Percentiles rank a stretch among this genome's conserved stretches.
phyloP scores from a whole-genome alignment of 2,329 filamentous ascomycete species.

The Teratosphaeria destructans region DNA sequence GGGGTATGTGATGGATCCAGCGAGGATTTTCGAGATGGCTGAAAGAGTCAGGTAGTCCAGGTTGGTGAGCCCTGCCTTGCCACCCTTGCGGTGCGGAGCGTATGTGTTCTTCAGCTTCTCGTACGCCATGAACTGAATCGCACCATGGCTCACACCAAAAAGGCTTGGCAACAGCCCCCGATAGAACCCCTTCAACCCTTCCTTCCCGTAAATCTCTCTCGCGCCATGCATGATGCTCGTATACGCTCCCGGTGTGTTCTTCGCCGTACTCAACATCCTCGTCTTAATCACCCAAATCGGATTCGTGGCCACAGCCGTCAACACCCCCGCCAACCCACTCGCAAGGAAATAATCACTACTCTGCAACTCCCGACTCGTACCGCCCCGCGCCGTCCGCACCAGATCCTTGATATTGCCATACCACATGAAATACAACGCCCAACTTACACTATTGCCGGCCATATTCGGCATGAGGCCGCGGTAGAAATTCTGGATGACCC shows the following conservation, averaged over 20 bases:
- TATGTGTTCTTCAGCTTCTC: constrained; percentile 61
- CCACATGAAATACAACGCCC: constrained; percentile 85
- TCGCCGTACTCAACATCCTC: constrained; percentile 83
- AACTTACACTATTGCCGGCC: constrained; percentile 78
- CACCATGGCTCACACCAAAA: constrained; percentile 81
- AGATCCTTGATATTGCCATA: constrained; percentile 50
- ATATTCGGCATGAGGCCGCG: constrained; percentile 84
- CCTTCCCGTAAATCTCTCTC: constrained; percentile 52
- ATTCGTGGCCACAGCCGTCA: constrained; percentile 78
- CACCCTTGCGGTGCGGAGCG: constrained; percentile 25
- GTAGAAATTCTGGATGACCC: constrained; percentile 55
- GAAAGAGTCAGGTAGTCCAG: constrained; percentile 73
- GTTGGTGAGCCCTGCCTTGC: constrained; percentile 47
- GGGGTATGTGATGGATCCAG: constrained; percentile 83
- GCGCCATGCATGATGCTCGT: constrained; percentile 64
- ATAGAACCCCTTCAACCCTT: constrained; percentile 76
- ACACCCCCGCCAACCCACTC: constrained; percentile 57
- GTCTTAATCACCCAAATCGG: constrained; percentile 98
- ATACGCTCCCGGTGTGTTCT: constrained; percentile 66
- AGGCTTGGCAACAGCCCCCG: constrained; percentile 73
- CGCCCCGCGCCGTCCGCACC: constrained; percentile 34
- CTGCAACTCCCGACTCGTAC: constrained; percentile 34
- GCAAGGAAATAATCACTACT: constrained; percentile 71
- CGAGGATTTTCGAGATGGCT: constrained; percentile 72
- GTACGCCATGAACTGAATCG: constrained; percentile 93